Evolutionary conservation across 768 basidiomycete genomes (phyloP).

Genomic region (Gloeophyllum trabeum): DNA sequence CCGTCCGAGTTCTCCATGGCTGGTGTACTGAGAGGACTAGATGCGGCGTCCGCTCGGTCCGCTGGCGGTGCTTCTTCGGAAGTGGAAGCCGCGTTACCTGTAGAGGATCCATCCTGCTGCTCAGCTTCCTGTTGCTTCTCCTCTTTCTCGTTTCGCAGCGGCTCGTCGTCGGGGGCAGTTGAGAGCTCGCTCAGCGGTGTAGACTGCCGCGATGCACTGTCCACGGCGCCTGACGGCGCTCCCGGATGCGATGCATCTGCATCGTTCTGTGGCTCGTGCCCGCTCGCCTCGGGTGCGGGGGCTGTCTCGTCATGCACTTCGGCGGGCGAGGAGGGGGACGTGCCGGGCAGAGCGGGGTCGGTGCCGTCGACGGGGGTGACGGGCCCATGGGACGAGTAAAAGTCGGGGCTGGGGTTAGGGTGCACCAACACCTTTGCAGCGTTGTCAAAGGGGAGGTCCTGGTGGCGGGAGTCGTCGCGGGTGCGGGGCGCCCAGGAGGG

Average conservation of each 20-base stretch:
- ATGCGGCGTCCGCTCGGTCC: background rate
- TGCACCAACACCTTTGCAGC: background rate
- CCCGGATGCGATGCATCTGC: slow-evolving; percentile 8
- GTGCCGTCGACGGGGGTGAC: slow-evolving; percentile 15
- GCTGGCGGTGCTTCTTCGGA: background rate
- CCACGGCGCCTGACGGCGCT: slow-evolving; percentile 7
- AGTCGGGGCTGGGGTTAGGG: background rate
- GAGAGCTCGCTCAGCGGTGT: slow-evolving; percentile 75
- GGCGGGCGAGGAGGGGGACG: slow-evolving; percentile 12
- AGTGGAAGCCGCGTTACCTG: too few relatives aligned
- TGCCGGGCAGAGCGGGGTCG: slow-evolving; percentile 8
- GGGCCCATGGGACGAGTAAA: slow-evolving; percentile 13
- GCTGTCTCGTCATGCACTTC: slow-evolving; percentile 16
- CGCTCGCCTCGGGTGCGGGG: slow-evolving; percentile 6
- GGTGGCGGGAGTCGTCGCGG: slow-evolving; percentile 7
- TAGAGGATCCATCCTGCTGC: background rate
- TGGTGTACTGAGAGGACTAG: background rate
- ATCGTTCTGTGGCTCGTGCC: background rate
- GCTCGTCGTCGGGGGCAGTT: slow-evolving; percentile 30
- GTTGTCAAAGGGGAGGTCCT: background rate
- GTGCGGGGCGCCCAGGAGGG: slow-evolving; percentile 23
- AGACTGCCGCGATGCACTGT: slow-evolving; percentile 39
- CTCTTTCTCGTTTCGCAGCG: background rate
- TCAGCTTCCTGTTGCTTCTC: background rate
- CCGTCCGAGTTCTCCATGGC: background rate